Base-by-base conservation (phyloP, 768 basidiomycete genomes). In the Boletellus ananiceps region DNA sequence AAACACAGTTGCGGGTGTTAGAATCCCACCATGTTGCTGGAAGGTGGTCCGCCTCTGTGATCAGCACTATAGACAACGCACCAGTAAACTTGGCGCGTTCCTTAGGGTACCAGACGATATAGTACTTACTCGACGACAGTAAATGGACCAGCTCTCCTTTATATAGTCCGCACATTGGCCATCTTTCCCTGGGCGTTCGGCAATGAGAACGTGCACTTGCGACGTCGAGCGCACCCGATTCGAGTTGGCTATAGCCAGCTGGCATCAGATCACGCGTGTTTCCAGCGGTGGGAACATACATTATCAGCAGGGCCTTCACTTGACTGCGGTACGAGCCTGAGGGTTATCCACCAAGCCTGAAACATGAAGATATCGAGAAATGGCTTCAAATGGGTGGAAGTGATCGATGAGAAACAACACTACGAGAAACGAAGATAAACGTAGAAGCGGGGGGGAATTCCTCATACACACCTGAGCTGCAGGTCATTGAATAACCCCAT, bases 121-220 rank as follows among this genome's bases (percentile, higher is more conserved):
- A 31, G 35, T 23, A 40, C 53, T 41, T 13, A 49, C 56, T 44
- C n/a, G 53, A 54, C 23, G 51, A 32, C 21, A 55, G 37, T 18
- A 52, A 59, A 65, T 89, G 89, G 5, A 88, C 86, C 7, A 91
- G 88, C 60, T 93, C 91, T 8, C 88, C 88, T 29, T 79, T 69
- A 71, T 5, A 73, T 74, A 5, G 81, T 82, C 58, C 84, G 77
- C 25, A 83, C 83, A 38, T 38, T 49, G 2, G 74, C 76, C 0
- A 92, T 69, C 60, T 93, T 95, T 19, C 19, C 19, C 19, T 19
- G 19, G 19, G 19, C 19, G 19, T 19, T 19, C 19, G 19, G 19
- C 19, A 19, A 19, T 19, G 19, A 19, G 3, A 19, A 19, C 19
- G 19, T 19, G 19, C 19, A 19, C 19, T 19, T 19, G 77, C 84